phyloP scores from a whole-genome alignment of 805 yeast genomes.

The Wickerhamomyces ciferrii region DNA sequence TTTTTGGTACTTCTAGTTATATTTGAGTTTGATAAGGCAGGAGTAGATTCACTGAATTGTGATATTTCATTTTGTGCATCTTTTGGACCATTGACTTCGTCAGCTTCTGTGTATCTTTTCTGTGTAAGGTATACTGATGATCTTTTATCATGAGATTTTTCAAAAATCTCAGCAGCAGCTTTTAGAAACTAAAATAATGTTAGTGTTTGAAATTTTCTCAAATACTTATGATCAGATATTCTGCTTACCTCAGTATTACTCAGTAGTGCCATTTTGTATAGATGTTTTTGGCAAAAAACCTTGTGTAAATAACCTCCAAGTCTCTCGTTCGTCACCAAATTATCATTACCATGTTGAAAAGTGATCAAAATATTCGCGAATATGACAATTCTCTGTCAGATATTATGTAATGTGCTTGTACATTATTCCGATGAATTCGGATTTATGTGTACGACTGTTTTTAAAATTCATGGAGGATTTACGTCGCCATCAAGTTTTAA shows the following conservation, averaged over 20 bases:
- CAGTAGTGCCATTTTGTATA: constrained; percentile 9
- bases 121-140: constrained; percentile 58
- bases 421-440: too few species aligned
- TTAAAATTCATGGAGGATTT: too few species aligned
- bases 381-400: too few species aligned
- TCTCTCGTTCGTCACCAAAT: background rate
- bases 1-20: constrained; percentile 23
- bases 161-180: constrained; percentile 19
- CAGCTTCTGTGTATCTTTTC: constrained; percentile 38
- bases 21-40: constrained; percentile 22
- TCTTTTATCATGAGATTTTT: constrained; percentile 31
- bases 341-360: background rate
- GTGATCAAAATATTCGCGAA: background rate
- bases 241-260: constrained; percentile 17
- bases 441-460: too few species aligned
- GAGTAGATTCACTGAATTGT: constrained; percentile 10
- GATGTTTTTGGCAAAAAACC: background rate
- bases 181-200: constrained; percentile 14
- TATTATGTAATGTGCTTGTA: too few species aligned
- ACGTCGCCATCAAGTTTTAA: too few species aligned
- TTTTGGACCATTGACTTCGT: constrained; percentile 22
- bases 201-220: too few species aligned
- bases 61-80: constrained; percentile 15
- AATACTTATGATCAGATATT: background rate
- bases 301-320: background rate